Percentiles rank a stretch among this genome's conserved stretches.
Conservation (phyloP, 306 rosid species). For the Leucaena leucocephala region DNA sequence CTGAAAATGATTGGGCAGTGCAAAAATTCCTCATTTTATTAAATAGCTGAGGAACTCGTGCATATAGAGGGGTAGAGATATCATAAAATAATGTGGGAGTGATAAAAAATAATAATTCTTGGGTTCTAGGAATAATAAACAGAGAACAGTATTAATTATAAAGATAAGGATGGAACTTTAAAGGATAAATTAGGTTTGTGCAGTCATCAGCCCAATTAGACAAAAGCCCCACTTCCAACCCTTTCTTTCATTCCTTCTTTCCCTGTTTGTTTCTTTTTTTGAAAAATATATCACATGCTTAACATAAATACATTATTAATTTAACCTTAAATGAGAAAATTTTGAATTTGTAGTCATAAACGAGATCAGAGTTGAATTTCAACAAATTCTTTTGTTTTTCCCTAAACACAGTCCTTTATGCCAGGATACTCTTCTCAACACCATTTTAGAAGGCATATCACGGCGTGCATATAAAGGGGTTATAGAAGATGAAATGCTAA, state of each 20-base stretch:
- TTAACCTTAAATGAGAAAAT: not conserved
- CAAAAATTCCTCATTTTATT: not conserved
- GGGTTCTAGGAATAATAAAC: not conserved
- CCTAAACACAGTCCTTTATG: slow-evolving; percentile 40
- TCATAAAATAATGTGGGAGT: not conserved
- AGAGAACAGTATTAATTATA: not conserved
- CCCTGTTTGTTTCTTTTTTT: not conserved
- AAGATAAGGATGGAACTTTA: not conserved
- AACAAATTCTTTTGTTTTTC: slow-evolving; percentile 26
- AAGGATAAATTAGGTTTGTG: not conserved
- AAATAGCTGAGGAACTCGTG: not conserved
- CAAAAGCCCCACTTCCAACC: not conserved
- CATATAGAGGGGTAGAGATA: too few species aligned
- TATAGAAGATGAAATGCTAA: slow-evolving; percentile 62
- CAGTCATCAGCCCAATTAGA: not conserved
- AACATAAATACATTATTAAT: not conserved
- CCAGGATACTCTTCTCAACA: slow-evolving; percentile 68
- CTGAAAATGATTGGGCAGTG: not conserved
- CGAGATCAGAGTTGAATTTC: not conserved
- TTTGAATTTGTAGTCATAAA: not conserved
- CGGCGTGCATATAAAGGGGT: slow-evolving; percentile 51
- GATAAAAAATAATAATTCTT: not conserved
- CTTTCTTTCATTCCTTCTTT: not conserved
- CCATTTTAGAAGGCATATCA: slow-evolving; percentile 77
- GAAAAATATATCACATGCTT: not conserved